Evolutionary conservation across 1,284 basidiomycete species (phyloP), one percentile per base, ranked within the genome.

Genomic region (Leccinum proximum): DNA sequence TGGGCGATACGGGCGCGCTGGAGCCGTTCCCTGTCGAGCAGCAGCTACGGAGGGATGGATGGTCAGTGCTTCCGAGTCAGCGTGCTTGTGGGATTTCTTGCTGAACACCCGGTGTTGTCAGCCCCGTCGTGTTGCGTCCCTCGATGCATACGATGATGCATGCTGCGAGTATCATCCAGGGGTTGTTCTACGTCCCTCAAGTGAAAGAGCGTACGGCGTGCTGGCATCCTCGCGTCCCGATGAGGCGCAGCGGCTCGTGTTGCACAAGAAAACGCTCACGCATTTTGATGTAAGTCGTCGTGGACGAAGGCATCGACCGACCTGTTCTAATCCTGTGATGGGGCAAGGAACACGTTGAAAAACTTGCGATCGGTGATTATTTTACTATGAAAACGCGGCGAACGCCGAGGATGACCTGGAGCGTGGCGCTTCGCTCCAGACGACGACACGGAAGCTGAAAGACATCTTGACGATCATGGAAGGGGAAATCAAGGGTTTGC

Each of bases 311-410:
- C 45, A 2, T 4, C n/a, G 16, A n/a, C 53, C 16, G n/a, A 38
- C 4, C 11, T 14, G 4, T 48, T 57, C 53, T 63, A 48, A 59
- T 56, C n/a, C 18, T 26, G 33, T 37, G 62, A 59, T 57, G 92
- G 89, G 81, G 82, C 59, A 79, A 83, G 69, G 87, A 30, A 92
- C 69, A 81, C 84, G 1, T 69, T 90, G 50, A 81, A 82, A 56
- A 83, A 88, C 67, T 72, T 93, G 54, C 80, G 80, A 14, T 81
- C 85, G 5, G 78, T 85, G 1, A 78, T 91, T 30, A 30, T 79
- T 88, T 66, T 93, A 92, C 71, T 91, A 86, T 71, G 87, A 91
- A 72, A 76, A 86, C 57, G 78, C 91, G 4, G 89, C 88, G 2
- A 74, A 82, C 48, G 72, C 80, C 62, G 76, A 77, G 35, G 82